phyloP scores from a whole-genome alignment of 129 eudicot genomes.

The Escallonia herrerae region DNA sequence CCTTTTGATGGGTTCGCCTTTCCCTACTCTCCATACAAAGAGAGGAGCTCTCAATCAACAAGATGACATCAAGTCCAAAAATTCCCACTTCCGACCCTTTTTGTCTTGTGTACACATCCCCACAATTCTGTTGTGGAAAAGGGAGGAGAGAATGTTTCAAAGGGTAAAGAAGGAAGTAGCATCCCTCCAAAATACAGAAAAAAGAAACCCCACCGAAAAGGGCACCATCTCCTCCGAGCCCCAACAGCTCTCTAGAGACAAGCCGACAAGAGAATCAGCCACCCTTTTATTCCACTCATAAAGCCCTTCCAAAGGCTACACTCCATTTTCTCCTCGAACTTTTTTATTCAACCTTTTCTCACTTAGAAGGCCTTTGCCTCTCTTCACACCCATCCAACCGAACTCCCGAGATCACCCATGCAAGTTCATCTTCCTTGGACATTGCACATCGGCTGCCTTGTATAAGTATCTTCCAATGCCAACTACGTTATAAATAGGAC shows the following conservation, averaged over 20 bases:
- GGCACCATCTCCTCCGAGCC: not conserved
- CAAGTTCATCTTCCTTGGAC: not conserved
- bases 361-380: not conserved
- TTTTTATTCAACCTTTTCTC: not conserved
- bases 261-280: not conserved
- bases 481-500: too few relatives aligned
- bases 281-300: not conserved
- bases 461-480: too few relatives aligned
- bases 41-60: not conserved
- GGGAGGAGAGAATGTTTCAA: not conserved
- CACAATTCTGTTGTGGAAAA: not conserved
- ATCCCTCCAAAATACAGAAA: too few relatives aligned
- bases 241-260: not conserved
- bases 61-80: not conserved
- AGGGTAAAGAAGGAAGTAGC: too few relatives aligned
- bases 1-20: not conserved
- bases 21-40: not conserved
- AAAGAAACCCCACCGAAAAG: not conserved
- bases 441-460: not conserved
- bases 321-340: not conserved
- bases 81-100: not conserved
- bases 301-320: not conserved
- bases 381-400: not conserved
- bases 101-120: not conserved
- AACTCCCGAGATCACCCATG: not conserved